Percentiles rank a stretch among this genome's conserved stretches.
These are phyloP conservation scores for Fusarium metavorans DNA, from an alignment of 2,329 filamentous ascomycete species.

Conservation along the genomic window DNA sequence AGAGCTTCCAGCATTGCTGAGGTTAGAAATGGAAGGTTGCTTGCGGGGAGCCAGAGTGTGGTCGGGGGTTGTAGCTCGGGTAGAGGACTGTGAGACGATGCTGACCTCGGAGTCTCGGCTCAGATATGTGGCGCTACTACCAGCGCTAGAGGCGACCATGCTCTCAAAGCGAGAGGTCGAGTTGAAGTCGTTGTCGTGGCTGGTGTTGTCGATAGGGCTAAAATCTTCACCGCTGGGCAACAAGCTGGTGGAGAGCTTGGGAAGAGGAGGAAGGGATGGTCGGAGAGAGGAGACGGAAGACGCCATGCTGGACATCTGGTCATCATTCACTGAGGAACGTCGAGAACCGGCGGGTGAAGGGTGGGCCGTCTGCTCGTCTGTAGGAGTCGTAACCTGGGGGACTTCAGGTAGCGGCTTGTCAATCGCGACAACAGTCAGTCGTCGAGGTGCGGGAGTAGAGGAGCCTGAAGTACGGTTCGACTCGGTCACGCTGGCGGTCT, in stretches of 20 bases:
- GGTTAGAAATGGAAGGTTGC: conserved; percentile 74
- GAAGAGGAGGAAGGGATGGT: conserved; percentile 66
- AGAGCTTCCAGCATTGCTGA: conserved; percentile 74
- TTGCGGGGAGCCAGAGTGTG: conserved; percentile 64
- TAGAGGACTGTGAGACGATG: conserved; percentile 84
- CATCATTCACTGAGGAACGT: conserved; percentile 57
- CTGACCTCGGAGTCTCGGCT: conserved; percentile 87
- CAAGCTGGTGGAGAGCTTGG: conserved; percentile 66
- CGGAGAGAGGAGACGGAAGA: conserved; percentile 63
- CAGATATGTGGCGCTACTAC: conserved; percentile 81
- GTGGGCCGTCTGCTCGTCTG: conserved; percentile 46
- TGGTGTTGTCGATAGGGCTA: conserved; percentile 58
- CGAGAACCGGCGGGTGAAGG: conserved; percentile 55
- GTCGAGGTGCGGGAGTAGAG: conserved; percentile 52
- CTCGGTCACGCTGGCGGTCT: conserved; percentile 54
- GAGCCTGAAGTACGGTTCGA: conserved; percentile 53
- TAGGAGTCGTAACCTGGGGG: conserved; percentile 63
- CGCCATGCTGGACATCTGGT: conserved; percentile 55
- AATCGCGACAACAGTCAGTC: conserved; percentile 59
- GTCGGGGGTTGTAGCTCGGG: conserved; percentile 89
- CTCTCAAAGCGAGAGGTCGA: conserved; percentile 73
- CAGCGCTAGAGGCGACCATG: conserved; percentile 79
- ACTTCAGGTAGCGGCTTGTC: conserved; percentile 78
- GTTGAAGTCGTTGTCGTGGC: conserved; percentile 64
- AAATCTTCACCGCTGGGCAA: conserved; percentile 60